A percentile compares a stretch with the other conserved stretches of the same genome.
phyloP scores from a whole-genome alignment of 306 rosid genomes.

The barrel medic (Medicago truncatula) region MtrunA17r5.0-ANR NC_053045.1:55091001-55091500 shows the following conservation, averaged over 20 bases:
- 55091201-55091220: background rate
- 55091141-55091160: background rate
- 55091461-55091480: too few species aligned
- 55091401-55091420: background rate
- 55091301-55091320: too few species aligned
- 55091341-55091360: background rate
- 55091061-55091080: too few species aligned
- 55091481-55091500: background rate
- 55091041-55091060: too few species aligned
- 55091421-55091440: background rate
- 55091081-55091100: too few species aligned
- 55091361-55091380: background rate
- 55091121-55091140: too few species aligned
- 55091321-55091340: conserved; percentile 16
- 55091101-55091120: too few species aligned
- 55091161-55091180: background rate
- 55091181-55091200: background rate
- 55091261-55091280: conserved; percentile 1
- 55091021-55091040: too few species aligned
- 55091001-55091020: too few species aligned
- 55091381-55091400: background rate
- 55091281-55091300: too few species aligned
- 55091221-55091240: background rate
- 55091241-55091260: conserved; percentile 15
- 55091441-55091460: conserved; percentile 37